Evolutionary conservation across 2,329 filamentous ascomycete species (phyloP).

Genomic region (Aspergillus eucalypticola): DNA sequence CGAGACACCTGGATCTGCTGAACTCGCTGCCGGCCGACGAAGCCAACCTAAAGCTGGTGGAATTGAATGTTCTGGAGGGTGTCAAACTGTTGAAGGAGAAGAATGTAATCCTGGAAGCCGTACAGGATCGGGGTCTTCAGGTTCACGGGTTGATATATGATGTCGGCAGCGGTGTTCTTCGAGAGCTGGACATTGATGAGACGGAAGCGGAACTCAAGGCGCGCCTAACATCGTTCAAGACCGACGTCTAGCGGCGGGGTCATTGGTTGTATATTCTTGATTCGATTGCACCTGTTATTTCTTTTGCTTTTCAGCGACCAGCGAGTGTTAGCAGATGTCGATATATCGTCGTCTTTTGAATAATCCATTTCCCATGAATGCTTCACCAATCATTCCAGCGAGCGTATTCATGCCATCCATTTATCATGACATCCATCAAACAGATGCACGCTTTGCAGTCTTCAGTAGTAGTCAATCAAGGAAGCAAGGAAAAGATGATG

Average conservation of each 20-base stretch:
- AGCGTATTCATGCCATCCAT: too few species aligned
- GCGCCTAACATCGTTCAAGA: slow-evolving; percentile 45
- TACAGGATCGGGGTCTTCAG: slow-evolving; percentile 67
- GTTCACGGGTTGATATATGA: slow-evolving; percentile 81
- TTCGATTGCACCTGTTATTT: neutral
- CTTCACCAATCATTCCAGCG: too few species aligned
- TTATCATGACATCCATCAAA: too few species aligned
- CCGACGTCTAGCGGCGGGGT: slow-evolving; percentile 19
- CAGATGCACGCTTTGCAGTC: too few species aligned
- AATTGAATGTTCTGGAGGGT: slow-evolving; percentile 73
- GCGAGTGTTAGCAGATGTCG: neutral
- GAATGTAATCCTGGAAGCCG: slow-evolving; percentile 67
- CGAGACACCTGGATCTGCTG: slow-evolving; percentile 55
- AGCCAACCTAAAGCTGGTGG: slow-evolving; percentile 64
- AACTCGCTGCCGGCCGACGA: slow-evolving; percentile 50
- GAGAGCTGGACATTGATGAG: slow-evolving; percentile 52
- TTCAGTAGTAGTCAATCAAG: too few species aligned
- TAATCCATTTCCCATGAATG: too few species aligned
- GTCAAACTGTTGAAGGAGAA: slow-evolving; percentile 69
- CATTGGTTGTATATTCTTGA: neutral
- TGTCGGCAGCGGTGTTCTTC: slow-evolving; percentile 56
- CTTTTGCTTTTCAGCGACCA: neutral
- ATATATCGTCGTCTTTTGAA: too few species aligned
- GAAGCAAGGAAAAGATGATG: too few species aligned
- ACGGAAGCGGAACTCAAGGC: slow-evolving; percentile 41